These are phyloP conservation scores for Apiotrichum sp. DNA, from an alignment of 1,284 basidiomycete genomes.

Conservation along the genomic window DNA sequence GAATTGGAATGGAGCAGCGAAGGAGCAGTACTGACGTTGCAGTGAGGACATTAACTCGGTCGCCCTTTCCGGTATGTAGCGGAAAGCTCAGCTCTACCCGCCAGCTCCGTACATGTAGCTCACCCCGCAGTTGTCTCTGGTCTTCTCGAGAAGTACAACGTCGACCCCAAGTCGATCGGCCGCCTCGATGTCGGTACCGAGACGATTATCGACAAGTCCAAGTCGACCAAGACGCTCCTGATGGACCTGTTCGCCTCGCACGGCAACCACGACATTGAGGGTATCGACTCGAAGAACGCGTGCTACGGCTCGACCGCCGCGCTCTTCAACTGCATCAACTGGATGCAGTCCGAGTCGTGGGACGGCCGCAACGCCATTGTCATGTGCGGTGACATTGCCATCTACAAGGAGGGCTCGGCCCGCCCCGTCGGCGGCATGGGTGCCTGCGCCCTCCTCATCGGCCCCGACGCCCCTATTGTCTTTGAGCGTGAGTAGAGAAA, in stretches of 20 bases:
- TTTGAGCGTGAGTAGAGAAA: conserved; percentile 73
- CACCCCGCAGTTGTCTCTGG: conserved; percentile 62
- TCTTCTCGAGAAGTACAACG: conserved; percentile 88
- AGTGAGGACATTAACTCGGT: conserved; percentile 97
- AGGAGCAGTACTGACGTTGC: background rate
- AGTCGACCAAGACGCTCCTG: conserved; percentile 95
- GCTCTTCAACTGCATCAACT: conserved; percentile 95
- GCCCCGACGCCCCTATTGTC: conserved; percentile 89
- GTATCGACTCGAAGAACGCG: conserved; percentile 98
- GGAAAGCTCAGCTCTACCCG: too few species aligned
- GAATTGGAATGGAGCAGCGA: too few species aligned
- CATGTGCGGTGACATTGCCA: conserved; percentile 94
- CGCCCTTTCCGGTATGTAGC: conserved; percentile 73
- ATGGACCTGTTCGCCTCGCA: conserved; percentile 93
- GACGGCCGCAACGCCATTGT: conserved; percentile 97
- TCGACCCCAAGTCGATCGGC: conserved; percentile 93
- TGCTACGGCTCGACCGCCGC: conserved; percentile 99
- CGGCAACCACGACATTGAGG: conserved; percentile 93
- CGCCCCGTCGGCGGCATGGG: conserved; percentile 96
- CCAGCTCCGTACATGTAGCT: background rate
- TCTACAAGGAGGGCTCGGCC: conserved; percentile 93
- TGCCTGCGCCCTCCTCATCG: conserved; percentile 89
- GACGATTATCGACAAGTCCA: conserved; percentile 99
- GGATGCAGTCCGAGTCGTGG: conserved; percentile 96
- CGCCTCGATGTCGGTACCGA: conserved; percentile 98